Evolutionary conservation across 176 grass and related monocot genomes (phyloP).

Genomic region (Carex scoparia): DNA sequence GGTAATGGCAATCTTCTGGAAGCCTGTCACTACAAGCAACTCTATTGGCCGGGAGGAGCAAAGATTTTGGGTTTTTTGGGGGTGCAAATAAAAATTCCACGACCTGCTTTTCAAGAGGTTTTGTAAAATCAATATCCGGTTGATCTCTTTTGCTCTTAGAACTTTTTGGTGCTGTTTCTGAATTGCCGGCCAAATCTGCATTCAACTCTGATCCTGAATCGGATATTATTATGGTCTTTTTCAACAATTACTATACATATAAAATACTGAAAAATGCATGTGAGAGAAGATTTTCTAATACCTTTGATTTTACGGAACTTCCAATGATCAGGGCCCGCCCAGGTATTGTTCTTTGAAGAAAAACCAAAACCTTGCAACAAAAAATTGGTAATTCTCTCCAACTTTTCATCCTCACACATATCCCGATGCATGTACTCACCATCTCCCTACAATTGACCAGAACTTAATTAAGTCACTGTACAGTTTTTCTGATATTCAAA

Average conservation of each 20-base stretch:
- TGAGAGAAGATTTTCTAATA: conserved; percentile 19
- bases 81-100: conserved; percentile 50
- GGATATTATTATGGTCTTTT: not conserved
- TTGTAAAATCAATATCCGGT: conserved; percentile 70
- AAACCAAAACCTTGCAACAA: conserved; percentile 66
- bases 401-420: conserved; percentile 45
- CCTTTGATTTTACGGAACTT: conserved; percentile 85
- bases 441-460: conserved; percentile 41
- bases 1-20: conserved; percentile 95
- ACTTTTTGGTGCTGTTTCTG: conserved; percentile 47
- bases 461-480: not conserved
- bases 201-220: conserved; percentile 42
- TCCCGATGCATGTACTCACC: conserved; percentile 46
- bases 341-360: conserved; percentile 84
- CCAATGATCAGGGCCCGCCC: conserved; percentile 99
- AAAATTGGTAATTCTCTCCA: conserved; percentile 65
- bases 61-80: conserved; percentile 65
- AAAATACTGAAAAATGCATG: not conserved
- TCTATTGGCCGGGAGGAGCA: conserved; percentile 57
- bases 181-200: conserved; percentile 33
- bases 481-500: not conserved
- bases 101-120: conserved; percentile 57
- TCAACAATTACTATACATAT: conserved; percentile 12
- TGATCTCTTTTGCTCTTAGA: conserved; percentile 47
- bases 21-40: conserved; percentile 51